phyloP scores from a whole-genome alignment of 495 filamentous ascomycete species.

The Bacidia gigantensis region DNA sequence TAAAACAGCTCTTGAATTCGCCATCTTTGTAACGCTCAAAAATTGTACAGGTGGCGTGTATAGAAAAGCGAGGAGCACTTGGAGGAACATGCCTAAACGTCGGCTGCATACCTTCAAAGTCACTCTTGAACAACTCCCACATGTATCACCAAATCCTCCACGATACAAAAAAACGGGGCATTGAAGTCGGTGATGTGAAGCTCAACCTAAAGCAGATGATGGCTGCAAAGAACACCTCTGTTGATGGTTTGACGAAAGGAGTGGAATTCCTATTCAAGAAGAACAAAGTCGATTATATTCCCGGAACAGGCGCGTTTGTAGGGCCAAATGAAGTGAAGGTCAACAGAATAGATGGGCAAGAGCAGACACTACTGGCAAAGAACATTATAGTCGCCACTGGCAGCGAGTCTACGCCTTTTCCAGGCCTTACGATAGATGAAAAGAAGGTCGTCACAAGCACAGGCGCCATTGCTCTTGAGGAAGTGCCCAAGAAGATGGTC shows the following conservation, averaged over 20 bases:
- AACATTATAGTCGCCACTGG: conserved; percentile 97
- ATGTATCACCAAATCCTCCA: conserved; percentile 96
- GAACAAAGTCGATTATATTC: conserved; percentile 94
- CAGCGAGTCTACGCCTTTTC: conserved; percentile 88
- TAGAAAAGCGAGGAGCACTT: conserved; percentile 93
- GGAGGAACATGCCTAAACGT: conserved; percentile 98
- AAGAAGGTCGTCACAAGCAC: conserved; percentile 94
- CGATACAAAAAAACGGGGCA: conserved; percentile 93
- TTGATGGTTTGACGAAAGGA: conserved; percentile 83
- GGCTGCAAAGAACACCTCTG: conserved; percentile 92
- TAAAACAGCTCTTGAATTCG: conserved; percentile 20
- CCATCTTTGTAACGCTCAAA: conserved; percentile 1
- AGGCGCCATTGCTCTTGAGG: conserved; percentile 72
- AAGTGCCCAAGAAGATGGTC: conserved; percentile 94
- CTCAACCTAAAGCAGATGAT: conserved; percentile 91
- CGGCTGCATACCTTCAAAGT: conserved; percentile 98
- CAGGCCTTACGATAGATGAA: conserved; percentile 90
- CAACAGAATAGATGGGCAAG: conserved; percentile 76
- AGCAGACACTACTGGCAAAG: conserved; percentile 72
- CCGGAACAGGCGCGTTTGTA: conserved; percentile 74
- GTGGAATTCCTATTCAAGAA: conserved; percentile 98
- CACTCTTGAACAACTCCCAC: conserved; percentile 98
- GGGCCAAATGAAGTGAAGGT: conserved; percentile 89
- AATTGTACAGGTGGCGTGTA: conserved; percentile 67
- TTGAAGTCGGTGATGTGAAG: conserved; percentile 90